Conservation (phyloP, 2,329 filamentous ascomycete species). For the Berkeleyomyces basicola region DNA sequence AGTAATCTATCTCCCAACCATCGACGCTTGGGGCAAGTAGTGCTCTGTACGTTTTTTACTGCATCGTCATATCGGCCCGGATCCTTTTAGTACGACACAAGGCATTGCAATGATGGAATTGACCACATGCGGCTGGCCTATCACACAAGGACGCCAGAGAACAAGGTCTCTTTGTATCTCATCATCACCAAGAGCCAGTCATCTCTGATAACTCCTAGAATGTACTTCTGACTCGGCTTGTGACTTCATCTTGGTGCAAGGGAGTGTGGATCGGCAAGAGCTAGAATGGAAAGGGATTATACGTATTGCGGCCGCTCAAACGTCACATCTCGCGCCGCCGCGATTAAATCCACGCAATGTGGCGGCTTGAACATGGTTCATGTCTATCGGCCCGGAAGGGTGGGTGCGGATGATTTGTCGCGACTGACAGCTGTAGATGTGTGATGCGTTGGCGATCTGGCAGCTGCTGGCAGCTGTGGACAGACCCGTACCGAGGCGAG, state of each 20-base stretch:
- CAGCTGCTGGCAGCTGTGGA: background rate
- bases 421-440: no score
- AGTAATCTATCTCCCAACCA: background rate
- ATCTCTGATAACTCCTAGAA: background rate
- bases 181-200: background rate
- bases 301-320: background rate
- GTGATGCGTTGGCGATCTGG: background rate
- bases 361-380: background rate
- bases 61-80: background rate
- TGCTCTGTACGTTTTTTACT: background rate
- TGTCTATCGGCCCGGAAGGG: background rate
- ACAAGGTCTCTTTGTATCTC: background rate
- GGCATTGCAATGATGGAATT: background rate
- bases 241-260: background rate
- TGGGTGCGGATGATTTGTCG: background rate
- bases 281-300: background rate
- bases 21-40: background rate
- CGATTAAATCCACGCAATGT: background rate
- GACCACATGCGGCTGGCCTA: background rate
- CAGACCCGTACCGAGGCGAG: no score
- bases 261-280: background rate
- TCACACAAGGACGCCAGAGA: background rate
- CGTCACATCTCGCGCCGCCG: background rate
- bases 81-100: conserved; percentile 1
- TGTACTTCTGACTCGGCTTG: background rate